Evolutionary conservation across 1,284 basidiomycete genomes (phyloP), one percentile per base, ranked within the genome.

Genomic region (Vanrija sp.): DNA sequence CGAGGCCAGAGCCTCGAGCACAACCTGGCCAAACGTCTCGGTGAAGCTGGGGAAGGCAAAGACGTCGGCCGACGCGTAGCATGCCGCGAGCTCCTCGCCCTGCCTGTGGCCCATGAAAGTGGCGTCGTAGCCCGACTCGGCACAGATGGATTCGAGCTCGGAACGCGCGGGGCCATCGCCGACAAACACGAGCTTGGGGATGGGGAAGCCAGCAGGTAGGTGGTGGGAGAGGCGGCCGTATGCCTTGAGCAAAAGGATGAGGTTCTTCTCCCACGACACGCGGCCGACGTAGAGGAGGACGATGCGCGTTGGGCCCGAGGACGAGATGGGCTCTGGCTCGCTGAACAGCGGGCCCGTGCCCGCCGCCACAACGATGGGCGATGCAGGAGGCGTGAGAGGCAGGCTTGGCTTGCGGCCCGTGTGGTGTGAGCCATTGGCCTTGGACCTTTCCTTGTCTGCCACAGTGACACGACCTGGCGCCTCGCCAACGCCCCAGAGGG

Each of bases 11-110:
- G 81, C 81, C 61, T 83, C 82, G 15, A 82, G 68, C 3, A 83
- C 81, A 46, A 83, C 82, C 62, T 83, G 82, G 5, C 82, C 78
- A 54, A 82, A 82, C 2, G 81, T 83, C 72, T 81, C 80, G n/a
- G 80, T 81, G 60, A 80, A 80, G 38, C 69, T 74, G 0, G 82
- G 82, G 62, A 82, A 82, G 5, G 78, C 81, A 62, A 83, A 83
- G 12, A 83, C 69, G 65, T 81, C 81, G 15, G 79, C 79, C n/a
- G 74, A 78, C 0, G 82, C 82, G 62, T 81, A 83, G 52, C 73
- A 76, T 40, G 65, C 65, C 3, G 79, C 79, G 21, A 81, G 65
- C 34, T 75, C 74, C 28, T 69, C 64, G 5, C 79, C 79, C 1
- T 65, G 62, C 38, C 78, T 76, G 58, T 82, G 80, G 3, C 82